Evolutionary conservation across 2,329 filamentous ascomycete species (phyloP).

Genomic region (Fusarium sp.): DNA sequence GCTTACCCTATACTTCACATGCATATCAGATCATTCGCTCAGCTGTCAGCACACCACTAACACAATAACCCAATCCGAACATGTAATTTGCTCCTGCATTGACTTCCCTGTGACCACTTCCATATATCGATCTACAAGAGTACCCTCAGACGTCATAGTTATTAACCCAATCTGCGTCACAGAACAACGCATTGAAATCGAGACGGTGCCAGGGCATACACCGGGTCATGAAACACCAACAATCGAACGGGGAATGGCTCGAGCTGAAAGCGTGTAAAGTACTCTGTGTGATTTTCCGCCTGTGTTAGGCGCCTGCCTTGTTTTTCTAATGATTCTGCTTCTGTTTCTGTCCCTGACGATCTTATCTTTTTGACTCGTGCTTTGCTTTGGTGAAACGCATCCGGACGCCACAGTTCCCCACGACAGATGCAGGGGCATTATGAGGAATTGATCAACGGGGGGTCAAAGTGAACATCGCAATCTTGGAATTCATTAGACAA

Average conservation of each 20-base stretch:
- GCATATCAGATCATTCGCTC: conserved; percentile 11
- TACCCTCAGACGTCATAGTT: conserved; percentile 17
- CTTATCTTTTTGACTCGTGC: conserved; percentile 23
- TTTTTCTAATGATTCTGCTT: conserved; percentile 31
- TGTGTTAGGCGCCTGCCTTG: conserved; percentile 25
- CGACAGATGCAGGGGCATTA: conserved; percentile 43
- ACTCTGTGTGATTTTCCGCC: neutral
- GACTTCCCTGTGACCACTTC: neutral
- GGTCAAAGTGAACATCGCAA: conserved; percentile 18
- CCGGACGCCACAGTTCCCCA: conserved; percentile 44
- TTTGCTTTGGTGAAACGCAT: conserved; percentile 41
- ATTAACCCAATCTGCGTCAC: neutral
- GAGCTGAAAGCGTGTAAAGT: conserved; percentile 14
- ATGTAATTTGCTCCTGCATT: neutral
- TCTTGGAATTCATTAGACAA: conserved; percentile 14
- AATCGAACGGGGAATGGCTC: neutral
- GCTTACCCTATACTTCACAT: neutral
- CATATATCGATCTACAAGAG: conserved; percentile 9
- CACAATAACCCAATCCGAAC: neutral
- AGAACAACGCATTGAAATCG: conserved; percentile 14
- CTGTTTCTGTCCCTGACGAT: conserved; percentile 47
- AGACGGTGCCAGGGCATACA: conserved; percentile 8
- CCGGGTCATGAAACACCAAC: conserved; percentile 7
- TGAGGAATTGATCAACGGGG: conserved; percentile 26
- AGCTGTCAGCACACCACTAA: neutral